Base-by-base conservation (phyloP, 164 flowering plant species). In the Umbellularia californica region DNA sequence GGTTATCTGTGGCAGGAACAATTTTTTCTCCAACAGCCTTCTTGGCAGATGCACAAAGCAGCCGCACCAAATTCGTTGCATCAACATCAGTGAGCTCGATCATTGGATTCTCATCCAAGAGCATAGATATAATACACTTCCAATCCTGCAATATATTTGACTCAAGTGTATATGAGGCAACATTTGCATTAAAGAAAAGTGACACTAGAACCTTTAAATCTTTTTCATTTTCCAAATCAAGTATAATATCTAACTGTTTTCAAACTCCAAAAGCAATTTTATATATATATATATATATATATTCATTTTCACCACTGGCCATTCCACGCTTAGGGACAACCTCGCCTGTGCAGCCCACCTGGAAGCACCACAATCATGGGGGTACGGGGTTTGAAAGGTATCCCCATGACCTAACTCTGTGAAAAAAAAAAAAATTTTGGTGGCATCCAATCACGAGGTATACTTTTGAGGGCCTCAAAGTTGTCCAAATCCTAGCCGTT, bases 11-110 rank as follows among this genome's bases (percentile, higher is more conserved):
- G 28, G 95, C 90, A 79, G 97, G 99, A 71, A 94, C 95, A 75
- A 96, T 94, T 83, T 87, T 91, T 83, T 94, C 97, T 71, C 99
- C 99, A 20, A 92, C 90, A 78, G 99, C 94, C 82, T 91, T 94
- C 77, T 80, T 89, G 33, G 86, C 87, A 72, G 99, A 96, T 80
- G 95, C 89, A 85, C 68, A 82, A 70, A 96, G 88, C 70, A 96
- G 88, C 50, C 97, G 85, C 70, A 89, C 88, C 86, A 96, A 82
- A 87, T 88, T 96, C 66, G 97, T 96, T 65, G 94, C 89, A 86
- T 96, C 99, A 66, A 80, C 88, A 80, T 96, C 97, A 58, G 92
- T 88, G 76, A 92, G 95, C 81, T 92, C 99, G 79, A 87, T 81
- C 51, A 83, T 77, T 50, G 95, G 89, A 80, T 89, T 89, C 82